A percentile compares a stretch with the other conserved stretches of the same genome.
These are phyloP conservation scores for Quercus tomentella DNA, from an alignment of 331 rosid species.

Conservation along the genomic window DNA sequence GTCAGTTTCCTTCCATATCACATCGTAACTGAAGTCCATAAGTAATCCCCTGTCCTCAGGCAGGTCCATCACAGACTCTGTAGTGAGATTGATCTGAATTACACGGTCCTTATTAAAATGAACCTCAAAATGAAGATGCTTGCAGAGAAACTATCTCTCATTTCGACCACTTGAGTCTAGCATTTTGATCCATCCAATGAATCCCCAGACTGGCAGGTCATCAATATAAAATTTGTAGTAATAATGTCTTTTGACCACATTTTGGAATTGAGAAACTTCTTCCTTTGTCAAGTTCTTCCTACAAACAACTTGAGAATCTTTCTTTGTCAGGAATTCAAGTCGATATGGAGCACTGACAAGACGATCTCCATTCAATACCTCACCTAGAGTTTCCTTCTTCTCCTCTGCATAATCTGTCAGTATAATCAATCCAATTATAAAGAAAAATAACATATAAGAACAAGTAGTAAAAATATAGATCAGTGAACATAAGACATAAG, in stretches of 20 bases:
- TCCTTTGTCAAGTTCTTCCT: conserved; percentile 50
- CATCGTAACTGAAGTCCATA: conserved; percentile 73
- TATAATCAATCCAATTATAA: neutral
- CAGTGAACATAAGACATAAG: too few relatives aligned
- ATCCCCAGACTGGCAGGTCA: conserved; percentile 92
- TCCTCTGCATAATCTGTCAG: conserved; percentile 65
- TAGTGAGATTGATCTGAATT: conserved; percentile 68
- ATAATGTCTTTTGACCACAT: conserved; percentile 79
- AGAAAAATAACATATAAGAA: too few relatives aligned
- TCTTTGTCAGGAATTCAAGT: conserved; percentile 57
- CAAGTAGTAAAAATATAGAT: too few relatives aligned
- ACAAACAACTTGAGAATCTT: conserved; percentile 65
- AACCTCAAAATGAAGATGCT: conserved; percentile 84
- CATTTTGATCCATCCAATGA: conserved; percentile 81
- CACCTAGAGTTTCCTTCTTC: conserved; percentile 90
- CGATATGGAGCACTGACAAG: conserved; percentile 89
- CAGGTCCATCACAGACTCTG: conserved; percentile 76
- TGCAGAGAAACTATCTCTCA: conserved; percentile 79
- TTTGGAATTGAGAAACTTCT: conserved; percentile 61
- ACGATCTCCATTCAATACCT: conserved; percentile 94
- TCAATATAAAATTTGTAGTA: conserved; percentile 92
- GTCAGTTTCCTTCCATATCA: conserved; percentile 74
- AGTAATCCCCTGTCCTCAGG: conserved; percentile 80
- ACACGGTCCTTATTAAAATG: conserved; percentile 78
- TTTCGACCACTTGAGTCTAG: conserved; percentile 69